phyloP scores from a whole-genome alignment of 2,329 filamentous ascomycete genomes.

The Neocatenulostroma microsporum region DNA sequence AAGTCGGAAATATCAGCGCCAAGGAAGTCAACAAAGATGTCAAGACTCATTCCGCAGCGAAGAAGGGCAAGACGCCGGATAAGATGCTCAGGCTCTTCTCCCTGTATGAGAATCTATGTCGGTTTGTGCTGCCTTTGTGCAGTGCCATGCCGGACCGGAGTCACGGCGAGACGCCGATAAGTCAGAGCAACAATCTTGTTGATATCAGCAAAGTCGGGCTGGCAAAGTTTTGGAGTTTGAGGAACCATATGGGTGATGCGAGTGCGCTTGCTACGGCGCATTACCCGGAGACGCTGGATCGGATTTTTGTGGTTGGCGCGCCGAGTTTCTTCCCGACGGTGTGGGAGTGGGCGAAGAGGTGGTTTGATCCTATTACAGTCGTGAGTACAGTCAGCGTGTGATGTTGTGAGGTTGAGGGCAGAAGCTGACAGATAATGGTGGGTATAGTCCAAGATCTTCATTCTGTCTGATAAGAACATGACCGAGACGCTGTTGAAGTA shows the following conservation, averaged over 20 bases:
- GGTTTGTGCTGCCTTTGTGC: conserved; percentile 79
- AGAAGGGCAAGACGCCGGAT: conserved; percentile 55
- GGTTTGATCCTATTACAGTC: conserved; percentile 83
- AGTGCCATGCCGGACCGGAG: conserved; percentile 65
- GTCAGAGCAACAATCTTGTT: conserved; percentile 88
- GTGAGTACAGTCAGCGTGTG: conserved; percentile 12
- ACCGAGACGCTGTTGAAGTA: conserved; percentile 69
- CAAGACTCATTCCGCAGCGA: conserved; percentile 13
- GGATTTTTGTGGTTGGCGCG: conserved; percentile 81
- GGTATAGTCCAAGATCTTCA: conserved; percentile 81
- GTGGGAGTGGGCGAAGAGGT: conserved; percentile 91
- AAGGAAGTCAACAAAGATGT: conserved; percentile 57
- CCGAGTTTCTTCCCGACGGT: conserved; percentile 87
- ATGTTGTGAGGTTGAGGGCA: neutral
- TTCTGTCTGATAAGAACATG: conserved; percentile 66
- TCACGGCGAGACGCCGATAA: conserved; percentile 73
- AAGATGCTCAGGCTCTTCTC: conserved; percentile 83
- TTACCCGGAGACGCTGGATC: conserved; percentile 88
- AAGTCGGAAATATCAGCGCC: conserved; percentile 72
- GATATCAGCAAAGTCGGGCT: conserved; percentile 82
- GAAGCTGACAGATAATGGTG: conserved; percentile 2
- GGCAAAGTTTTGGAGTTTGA: conserved; percentile 94
- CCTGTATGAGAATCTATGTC: conserved; percentile 84
- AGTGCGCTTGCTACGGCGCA: conserved; percentile 82
- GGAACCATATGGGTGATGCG: conserved; percentile 87